A percentile compares a stretch with the other conserved stretches of the same genome.
These are phyloP conservation scores for Tetrahymena thermophila DNA, from an alignment of 73 alveolate genomes.

Conservation along the genomic window DNA sequence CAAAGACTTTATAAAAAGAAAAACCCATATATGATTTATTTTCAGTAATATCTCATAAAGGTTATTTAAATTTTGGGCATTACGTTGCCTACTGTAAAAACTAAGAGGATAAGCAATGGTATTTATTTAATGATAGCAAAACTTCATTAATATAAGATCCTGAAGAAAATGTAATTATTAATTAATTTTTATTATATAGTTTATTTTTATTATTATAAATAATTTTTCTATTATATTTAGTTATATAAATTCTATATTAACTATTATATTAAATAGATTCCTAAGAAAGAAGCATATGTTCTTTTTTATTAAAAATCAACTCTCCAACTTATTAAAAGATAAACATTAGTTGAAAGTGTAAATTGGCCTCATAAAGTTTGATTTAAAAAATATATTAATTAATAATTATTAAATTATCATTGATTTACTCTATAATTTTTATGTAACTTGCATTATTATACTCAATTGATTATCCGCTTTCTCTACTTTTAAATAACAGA, in stretches of 20 bases:
- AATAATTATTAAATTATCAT: no score
- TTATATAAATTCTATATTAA: conserved; percentile 38
- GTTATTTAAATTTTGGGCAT: conserved; percentile 73
- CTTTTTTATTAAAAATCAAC: conserved; percentile 62
- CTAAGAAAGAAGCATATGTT: conserved; percentile 46
- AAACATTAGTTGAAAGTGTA: conserved; percentile 33
- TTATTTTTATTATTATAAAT: neutral
- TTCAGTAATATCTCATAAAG: conserved; percentile 81
- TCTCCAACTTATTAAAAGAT: conserved; percentile 55
- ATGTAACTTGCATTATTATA: no score
- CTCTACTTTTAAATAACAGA: no score
- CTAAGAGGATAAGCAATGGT: conserved; percentile 24
- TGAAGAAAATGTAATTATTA: neutral
- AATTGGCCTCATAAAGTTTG: conserved; percentile 37
- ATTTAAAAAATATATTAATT: neutral
- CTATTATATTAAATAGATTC: conserved; percentile 14
- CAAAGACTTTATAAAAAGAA: conserved; percentile 59
- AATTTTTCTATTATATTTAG: neutral
- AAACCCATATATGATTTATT: conserved; percentile 84
- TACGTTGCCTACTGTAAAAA: conserved; percentile 67
- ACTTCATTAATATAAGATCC: neutral
- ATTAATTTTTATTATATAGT: neutral
- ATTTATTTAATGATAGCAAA: conserved; percentile 32
- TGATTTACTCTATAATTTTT: no score
- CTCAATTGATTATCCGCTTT: no score